These are phyloP conservation scores for Candida qinlingensis DNA, from an alignment of 805 yeast species.

Conservation along the genomic window DNA sequence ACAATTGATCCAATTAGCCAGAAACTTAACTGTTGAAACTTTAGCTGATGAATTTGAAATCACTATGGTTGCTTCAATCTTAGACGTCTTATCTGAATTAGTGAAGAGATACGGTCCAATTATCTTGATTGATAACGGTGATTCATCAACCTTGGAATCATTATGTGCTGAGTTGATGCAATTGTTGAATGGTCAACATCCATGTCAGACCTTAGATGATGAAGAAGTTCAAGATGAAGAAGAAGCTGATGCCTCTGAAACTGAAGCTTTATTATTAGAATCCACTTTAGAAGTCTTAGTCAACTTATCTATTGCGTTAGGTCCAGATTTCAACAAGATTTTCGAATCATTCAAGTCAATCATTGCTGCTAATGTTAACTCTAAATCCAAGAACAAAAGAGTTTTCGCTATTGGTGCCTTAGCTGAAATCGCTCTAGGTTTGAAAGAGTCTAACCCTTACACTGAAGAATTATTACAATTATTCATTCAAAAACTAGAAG, in stretches of 20 bases:
- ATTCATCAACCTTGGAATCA: conserved; percentile 53
- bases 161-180: conserved; percentile 68
- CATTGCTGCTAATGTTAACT: conserved; percentile 49
- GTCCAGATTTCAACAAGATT: conserved; percentile 67
- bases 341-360: conserved; percentile 68
- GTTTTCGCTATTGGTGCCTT: conserved; percentile 81
- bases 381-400: conserved; percentile 69
- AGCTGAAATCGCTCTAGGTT: conserved; percentile 80
- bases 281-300: conserved; percentile 83
- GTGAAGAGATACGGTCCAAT: conserved; percentile 65
- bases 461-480: conserved; percentile 64
- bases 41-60: conserved; percentile 80
- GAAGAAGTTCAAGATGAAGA: conserved; percentile 58
- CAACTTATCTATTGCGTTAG: conserved; percentile 69
- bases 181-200: conserved; percentile 76
- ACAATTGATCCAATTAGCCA: conserved; percentile 56
- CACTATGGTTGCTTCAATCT: conserved; percentile 70
- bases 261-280: conserved; percentile 70
- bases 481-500: conserved; percentile 62
- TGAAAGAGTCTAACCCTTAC: conserved; percentile 62
- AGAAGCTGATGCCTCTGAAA: conserved; percentile 51
- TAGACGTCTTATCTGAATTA: conserved; percentile 69
- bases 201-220: conserved; percentile 74
- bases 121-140: conserved; percentile 56
- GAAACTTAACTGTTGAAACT: conserved; percentile 56